A percentile compares a stretch with the other conserved stretches of the same genome.
Evolutionary conservation across 441 rosid species (phyloP).

Genomic region (Adansonia grandidieri): DNA sequence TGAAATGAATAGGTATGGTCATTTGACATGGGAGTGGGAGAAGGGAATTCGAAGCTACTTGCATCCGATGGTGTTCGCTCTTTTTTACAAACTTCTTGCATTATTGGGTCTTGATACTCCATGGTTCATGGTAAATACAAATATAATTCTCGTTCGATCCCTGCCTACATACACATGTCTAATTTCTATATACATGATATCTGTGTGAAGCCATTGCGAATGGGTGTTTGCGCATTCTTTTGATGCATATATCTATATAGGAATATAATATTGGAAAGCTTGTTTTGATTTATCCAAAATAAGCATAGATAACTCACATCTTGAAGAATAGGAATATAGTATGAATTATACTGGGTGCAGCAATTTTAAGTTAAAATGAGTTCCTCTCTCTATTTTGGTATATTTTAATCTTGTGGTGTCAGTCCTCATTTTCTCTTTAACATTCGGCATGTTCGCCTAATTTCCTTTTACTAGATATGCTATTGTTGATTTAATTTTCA

Average conservation of each 20-base stretch:
- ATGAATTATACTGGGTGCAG: background rate
- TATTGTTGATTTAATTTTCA: background rate
- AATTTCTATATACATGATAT: no score
- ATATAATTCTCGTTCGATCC: background rate
- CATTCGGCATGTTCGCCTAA: background rate
- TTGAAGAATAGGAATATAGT: background rate
- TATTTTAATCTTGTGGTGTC: background rate
- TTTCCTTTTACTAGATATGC: background rate
- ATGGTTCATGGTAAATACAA: constrained; percentile 62
- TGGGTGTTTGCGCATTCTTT: background rate
- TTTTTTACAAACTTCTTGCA: constrained; percentile 64
- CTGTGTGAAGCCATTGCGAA: background rate
- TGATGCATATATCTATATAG: no score
- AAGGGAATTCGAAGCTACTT: constrained; percentile 81
- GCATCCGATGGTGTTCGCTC: constrained; percentile 76
- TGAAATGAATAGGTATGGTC: constrained; percentile 66
- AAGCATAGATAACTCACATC: background rate
- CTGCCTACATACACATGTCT: background rate
- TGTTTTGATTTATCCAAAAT: constrained; percentile 3
- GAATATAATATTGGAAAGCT: background rate
- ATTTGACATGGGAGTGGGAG: constrained; percentile 86
- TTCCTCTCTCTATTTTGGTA: background rate
- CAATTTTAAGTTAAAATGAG: constrained; percentile 6
- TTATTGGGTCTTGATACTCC: constrained; percentile 75
- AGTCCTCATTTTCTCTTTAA: background rate